A percentile compares a stretch with the other conserved stretches of the same genome.
Conservation (phyloP, 2,329 filamentous ascomycete genomes). For the Rhynchosporium graminicola region DNA sequence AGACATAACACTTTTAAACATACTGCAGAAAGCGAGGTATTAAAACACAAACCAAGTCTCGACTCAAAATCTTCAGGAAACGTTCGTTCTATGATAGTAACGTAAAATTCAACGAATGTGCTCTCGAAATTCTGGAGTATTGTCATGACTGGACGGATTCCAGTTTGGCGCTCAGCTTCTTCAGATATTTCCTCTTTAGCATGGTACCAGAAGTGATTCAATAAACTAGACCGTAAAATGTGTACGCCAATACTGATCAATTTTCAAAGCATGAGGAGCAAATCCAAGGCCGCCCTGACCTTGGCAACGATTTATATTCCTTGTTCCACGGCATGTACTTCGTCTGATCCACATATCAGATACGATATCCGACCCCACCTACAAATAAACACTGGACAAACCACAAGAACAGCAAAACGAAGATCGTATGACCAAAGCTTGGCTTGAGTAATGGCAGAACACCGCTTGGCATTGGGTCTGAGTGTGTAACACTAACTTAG, state of each 20-base stretch:
- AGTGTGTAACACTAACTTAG: slow-evolving; percentile 69
- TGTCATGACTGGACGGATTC: slow-evolving; percentile 42
- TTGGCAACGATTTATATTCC: slow-evolving; percentile 41
- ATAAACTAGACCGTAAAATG: slow-evolving; percentile 32
- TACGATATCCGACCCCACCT: slow-evolving; percentile 37
- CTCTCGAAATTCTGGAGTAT: slow-evolving; percentile 41
- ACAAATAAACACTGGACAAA: slow-evolving; percentile 41
- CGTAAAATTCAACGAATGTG: slow-evolving; percentile 42
- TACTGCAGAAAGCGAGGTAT: slow-evolving; percentile 32
- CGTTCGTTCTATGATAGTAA: slow-evolving; percentile 37
- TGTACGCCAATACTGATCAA: not conserved
- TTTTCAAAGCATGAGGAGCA: slow-evolving; percentile 37
- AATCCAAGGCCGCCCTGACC: slow-evolving; percentile 40
- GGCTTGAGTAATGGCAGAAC: slow-evolving; percentile 60
- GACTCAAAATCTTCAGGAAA: slow-evolving; percentile 38
- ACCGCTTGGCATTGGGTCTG: slow-evolving; percentile 67
- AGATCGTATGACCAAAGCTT: slow-evolving; percentile 68
- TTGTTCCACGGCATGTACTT: slow-evolving; percentile 39
- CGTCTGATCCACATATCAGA: slow-evolving; percentile 43
- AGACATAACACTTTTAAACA: slow-evolving; percentile 39
- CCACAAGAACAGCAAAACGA: slow-evolving; percentile 55
- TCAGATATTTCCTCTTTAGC: slow-evolving; percentile 39
- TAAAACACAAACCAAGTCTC: slow-evolving; percentile 37
- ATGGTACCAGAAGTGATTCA: slow-evolving; percentile 38
- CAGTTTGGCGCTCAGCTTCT: slow-evolving; percentile 38